Percentiles rank a stretch among this genome's conserved stretches.
phyloP scores from a whole-genome alignment of 305 asterid genomes.

The Ilex paraguariensis region DNA sequence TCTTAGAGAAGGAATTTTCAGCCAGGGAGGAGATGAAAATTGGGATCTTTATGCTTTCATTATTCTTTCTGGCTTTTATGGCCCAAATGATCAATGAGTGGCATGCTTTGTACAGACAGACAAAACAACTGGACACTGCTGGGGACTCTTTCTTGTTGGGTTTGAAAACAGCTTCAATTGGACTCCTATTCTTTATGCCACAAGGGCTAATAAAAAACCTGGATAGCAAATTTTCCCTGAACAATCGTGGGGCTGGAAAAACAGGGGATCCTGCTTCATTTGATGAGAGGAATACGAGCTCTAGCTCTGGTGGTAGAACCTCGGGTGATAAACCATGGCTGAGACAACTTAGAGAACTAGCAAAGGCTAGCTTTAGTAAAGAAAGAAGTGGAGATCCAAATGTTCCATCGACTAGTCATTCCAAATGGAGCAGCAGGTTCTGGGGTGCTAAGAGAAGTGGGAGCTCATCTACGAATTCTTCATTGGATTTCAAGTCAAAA shows the following conservation, averaged over 20 bases:
- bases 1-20: constrained; percentile 40
- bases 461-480: constrained; percentile 60
- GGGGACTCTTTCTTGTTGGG: constrained; percentile 55
- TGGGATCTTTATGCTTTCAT: constrained; percentile 55
- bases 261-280: constrained; percentile 32
- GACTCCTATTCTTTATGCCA: constrained; percentile 57
- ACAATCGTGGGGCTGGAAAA: constrained; percentile 27
- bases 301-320: constrained; percentile 54
- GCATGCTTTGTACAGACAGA: constrained; percentile 57
- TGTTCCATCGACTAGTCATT: constrained; percentile 72
- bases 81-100: constrained; percentile 54
- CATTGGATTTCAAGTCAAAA: constrained; percentile 61
- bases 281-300: constrained; percentile 35
- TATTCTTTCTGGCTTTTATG: constrained; percentile 46
- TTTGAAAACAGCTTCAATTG: constrained; percentile 46
- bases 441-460: constrained; percentile 68
- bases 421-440: constrained; percentile 54
- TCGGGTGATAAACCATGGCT: constrained; percentile 74
- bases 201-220: constrained; percentile 34
- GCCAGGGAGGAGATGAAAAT: constrained; percentile 38
- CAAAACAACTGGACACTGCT: constrained; percentile 53
- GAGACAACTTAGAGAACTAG: constrained; percentile 69
- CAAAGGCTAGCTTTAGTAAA: constrained; percentile 70
- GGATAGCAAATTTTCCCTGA: constrained; percentile 34
- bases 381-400: constrained; percentile 37